phyloP scores from a whole-genome alignment of 2,329 filamentous ascomycete species.

The Metarhizium robertsii region DNA sequence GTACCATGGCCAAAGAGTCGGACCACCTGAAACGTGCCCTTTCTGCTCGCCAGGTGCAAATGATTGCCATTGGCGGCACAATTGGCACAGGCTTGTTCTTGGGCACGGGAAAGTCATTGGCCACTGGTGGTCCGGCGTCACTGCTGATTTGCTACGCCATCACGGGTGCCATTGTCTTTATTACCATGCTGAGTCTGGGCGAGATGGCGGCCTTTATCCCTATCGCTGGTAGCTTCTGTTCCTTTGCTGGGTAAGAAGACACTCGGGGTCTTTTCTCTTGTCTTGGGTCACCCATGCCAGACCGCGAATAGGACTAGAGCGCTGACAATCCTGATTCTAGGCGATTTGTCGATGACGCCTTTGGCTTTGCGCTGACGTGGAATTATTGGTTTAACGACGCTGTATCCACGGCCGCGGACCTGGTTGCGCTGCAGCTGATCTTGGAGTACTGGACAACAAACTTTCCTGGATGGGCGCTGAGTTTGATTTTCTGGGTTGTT shows the following conservation, averaged over 20 bases:
- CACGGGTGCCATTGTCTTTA: constrained; percentile 46
- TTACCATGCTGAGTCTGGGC: constrained; percentile 49
- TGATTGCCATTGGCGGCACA: constrained; percentile 54
- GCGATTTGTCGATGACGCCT: constrained; percentile 43
- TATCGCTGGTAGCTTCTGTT: constrained; percentile 47
- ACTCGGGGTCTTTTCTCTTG: neutral
- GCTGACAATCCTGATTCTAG: constrained; percentile 7
- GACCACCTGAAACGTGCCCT: constrained; percentile 45
- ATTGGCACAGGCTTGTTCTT: constrained; percentile 55
- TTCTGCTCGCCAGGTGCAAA: constrained; percentile 54
- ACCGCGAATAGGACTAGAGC: neutral
- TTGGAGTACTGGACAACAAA: constrained; percentile 53
- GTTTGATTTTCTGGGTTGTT: constrained; percentile 50
- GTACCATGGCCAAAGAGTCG: constrained; percentile 11
- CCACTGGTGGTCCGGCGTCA: constrained; percentile 50
- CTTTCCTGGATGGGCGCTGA: constrained; percentile 55
- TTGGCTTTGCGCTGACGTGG: constrained; percentile 46
- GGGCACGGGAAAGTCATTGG: constrained; percentile 50
- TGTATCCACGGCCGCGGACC: constrained; percentile 41
- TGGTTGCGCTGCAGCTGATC: constrained; percentile 43
- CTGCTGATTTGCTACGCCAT: constrained; percentile 49
- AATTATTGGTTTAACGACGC: constrained; percentile 61
- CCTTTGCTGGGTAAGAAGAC: constrained; percentile 28
- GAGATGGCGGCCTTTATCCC: constrained; percentile 48
- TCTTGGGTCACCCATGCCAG: too few species aligned